Evolutionary conservation across 345 rosid genomes (phyloP), one percentile per base, ranked within the genome.

Genomic region (Brassica cretica): DNA sequence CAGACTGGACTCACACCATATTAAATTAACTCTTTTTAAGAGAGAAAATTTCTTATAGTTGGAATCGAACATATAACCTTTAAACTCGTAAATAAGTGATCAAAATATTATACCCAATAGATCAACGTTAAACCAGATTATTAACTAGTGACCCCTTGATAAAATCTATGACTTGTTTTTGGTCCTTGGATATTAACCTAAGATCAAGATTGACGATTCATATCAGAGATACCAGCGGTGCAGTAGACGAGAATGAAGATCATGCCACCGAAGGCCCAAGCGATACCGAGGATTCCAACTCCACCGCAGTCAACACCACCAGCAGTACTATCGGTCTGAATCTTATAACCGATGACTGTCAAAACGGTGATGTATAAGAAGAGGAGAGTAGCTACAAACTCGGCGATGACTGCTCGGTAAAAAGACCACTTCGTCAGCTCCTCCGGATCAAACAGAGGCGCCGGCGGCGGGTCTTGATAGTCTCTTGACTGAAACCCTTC

Each of bases 201-300:
- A 62, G 51, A 37, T 37, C 44, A 37, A 72, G 77, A 86, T 65
- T 16, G 15, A 84, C 51, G 74, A 65, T 8, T 27, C 68, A 18
- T 44, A 89, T 96, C 97, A 21, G 96, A 93, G 78, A 91, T 88
- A 74, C 98, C 98, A 7, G 94, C 94, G 7, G 98, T 91, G 87
- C 98, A 93, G 90, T 93, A 93, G 78, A 93, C 96, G 18, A 93
- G 98, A 55, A 92, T 80, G 30, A 92, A 92, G 80, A 93, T 93
- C 96, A 93, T 93, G 84, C 98, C 98, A 70, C 98, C 98, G 1
- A 93, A 91, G 60, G 98, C 94, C 98, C 96, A 91, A 64, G 98
- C 96, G 14, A 93, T 93, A 32, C 98, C 98, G 1, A 93, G 93
- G 72, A 88, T 81, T 9, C 98, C 98, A 21, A 93, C 98, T 1